A percentile compares a stretch with the other conserved stretches of the same genome.
phyloP scores from a whole-genome alignment of 2,329 filamentous ascomycete species.

The Periconia sp. region DNA sequence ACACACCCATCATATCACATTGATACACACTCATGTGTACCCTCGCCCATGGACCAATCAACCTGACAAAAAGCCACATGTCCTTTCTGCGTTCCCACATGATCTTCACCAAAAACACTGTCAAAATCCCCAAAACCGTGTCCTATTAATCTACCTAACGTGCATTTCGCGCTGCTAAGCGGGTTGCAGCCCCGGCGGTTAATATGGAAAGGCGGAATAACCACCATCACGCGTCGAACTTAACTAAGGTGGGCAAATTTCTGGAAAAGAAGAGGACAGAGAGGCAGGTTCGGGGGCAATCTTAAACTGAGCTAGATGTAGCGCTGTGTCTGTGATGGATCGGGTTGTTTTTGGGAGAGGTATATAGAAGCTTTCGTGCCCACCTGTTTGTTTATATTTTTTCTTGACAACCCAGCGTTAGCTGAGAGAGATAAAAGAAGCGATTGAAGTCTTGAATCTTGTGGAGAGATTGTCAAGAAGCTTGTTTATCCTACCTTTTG shows the following conservation, averaged over 20 bases:
- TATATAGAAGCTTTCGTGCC: not conserved
- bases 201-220: conserved; percentile 27
- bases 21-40: not conserved
- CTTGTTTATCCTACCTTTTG: not conserved
- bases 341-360: not conserved
- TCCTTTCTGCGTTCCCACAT: conserved; percentile 9
- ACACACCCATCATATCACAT: not conserved
- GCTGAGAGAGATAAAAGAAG: too few species aligned
- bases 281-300: conserved; percentile 3
- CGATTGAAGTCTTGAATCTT: too few species aligned
- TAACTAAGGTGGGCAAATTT: conserved; percentile 9
- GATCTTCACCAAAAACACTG: not conserved
- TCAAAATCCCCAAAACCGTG: conserved; percentile 13
- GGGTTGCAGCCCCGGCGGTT: conserved; percentile 13
- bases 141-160: conserved; percentile 30
- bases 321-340: not conserved
- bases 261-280: conserved; percentile 16
- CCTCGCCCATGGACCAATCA: not conserved
- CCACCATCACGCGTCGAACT: conserved; percentile 10
- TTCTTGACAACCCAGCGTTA: too few species aligned
- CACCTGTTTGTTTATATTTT: too few species aligned
- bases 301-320: not conserved
- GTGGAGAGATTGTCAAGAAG: too few species aligned
- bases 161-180: conserved; percentile 7
- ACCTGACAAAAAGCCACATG: conserved; percentile 7